Conservation (phyloP, 139 green algal species). For the Picochlorum sp. region DNA sequence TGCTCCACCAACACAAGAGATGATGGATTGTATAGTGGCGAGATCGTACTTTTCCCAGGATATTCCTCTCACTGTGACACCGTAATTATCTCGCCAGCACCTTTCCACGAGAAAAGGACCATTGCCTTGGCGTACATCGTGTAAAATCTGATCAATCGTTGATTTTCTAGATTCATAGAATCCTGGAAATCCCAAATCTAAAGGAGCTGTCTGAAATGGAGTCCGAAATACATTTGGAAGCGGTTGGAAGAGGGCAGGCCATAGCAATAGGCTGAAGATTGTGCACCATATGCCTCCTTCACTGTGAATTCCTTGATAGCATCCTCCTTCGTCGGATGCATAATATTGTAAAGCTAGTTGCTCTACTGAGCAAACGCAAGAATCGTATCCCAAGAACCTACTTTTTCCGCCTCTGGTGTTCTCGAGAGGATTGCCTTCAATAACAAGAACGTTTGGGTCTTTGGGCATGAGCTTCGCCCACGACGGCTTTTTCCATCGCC, state of each 20-base stretch:
- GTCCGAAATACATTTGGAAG: slow-evolving; percentile 65
- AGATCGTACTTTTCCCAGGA: slow-evolving; percentile 60
- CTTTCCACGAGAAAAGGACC: slow-evolving; percentile 25
- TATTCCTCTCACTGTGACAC: slow-evolving; percentile 47
- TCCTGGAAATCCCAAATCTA: slow-evolving; percentile 65
- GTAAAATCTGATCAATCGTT: slow-evolving; percentile 46
- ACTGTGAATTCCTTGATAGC: slow-evolving; percentile 59
- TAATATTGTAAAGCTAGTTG: slow-evolving; percentile 56
- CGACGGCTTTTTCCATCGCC: slow-evolving; percentile 55
- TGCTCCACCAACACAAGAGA: slow-evolving; percentile 54
- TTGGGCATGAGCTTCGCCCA: slow-evolving; percentile 40
- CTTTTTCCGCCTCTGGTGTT: slow-evolving; percentile 33
- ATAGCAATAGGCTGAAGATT: slow-evolving; percentile 74
- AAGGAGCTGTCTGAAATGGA: slow-evolving; percentile 69
- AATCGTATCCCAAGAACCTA: slow-evolving; percentile 31
- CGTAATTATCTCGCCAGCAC: slow-evolving; percentile 41
- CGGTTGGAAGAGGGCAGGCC: slow-evolving; percentile 50
- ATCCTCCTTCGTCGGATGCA: slow-evolving; percentile 43
- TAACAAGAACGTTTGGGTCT: slow-evolving; percentile 48
- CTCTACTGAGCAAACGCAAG: slow-evolving; percentile 26
- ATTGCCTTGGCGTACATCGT: slow-evolving; percentile 19
- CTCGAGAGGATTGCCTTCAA: slow-evolving; percentile 24
- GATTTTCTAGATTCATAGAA: slow-evolving; percentile 58
- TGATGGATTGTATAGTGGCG: slow-evolving; percentile 55
- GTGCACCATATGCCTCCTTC: slow-evolving; percentile 73